Evolutionary conservation across 768 basidiomycete species (phyloP), one percentile per base, ranked within the genome.

Genomic region (Lyophyllum shimeji): DNA sequence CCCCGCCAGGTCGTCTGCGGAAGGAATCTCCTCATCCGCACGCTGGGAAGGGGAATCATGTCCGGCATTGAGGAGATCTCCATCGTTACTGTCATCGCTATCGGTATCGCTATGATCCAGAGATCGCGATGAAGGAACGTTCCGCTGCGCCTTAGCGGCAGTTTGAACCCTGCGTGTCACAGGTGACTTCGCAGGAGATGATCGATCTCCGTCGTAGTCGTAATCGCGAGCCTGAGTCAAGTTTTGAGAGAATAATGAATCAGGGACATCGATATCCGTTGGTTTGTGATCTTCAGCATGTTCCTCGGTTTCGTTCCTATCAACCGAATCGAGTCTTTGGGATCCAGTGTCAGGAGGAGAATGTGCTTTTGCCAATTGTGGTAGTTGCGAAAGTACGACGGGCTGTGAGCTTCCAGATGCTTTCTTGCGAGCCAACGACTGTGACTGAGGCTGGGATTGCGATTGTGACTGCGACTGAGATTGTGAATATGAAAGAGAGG

Each of bases 401-500:
- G 46, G 55, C 37, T 62, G 63, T 37, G 63, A 60, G 46, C 48
- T 55, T 50, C 46, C 50, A 17, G 65, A 61, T 33, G 15, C 5
- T 29, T 46, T 27, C 15, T 29, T 71, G 34, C 65, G 69, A 3
- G 64, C 62, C 39, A 64, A 62, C 24, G 68, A 67, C 25, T 66
- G 63, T 62, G 68, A 60, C 52, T 74, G 73, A 3, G 70, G 73
- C 34, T 67, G 66, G 18, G 63, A 57, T 31, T 72, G 72, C 20
- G 69, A 66, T 51, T 73, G 74, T 3, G 73, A 72, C 27, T 73
- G 72, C 12, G 67, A 65, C 31, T 67, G 64, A 60, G 67, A 60
- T 50, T 74, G 74, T 2, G 72, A 74, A 29, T 68, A 68, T 9
- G 68, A 65, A 31, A 64, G 70, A 1, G 81, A 84, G 1, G 76